These are phyloP conservation scores for Nepenthes alata DNA, from an alignment of 179 eudicot species.

Conservation along the genomic window DNA sequence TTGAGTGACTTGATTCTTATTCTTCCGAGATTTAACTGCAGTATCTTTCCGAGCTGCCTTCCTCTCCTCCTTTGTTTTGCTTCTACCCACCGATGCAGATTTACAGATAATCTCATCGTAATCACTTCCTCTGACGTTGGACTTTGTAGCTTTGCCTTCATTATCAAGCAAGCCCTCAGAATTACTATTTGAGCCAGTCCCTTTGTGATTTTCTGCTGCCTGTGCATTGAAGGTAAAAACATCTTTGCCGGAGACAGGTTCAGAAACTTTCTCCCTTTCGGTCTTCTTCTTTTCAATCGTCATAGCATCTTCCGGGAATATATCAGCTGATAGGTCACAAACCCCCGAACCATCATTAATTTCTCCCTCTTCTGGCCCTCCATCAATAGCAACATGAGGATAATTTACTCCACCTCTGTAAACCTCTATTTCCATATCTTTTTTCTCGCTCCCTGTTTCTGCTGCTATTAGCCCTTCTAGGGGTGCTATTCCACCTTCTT, in stretches of 20 bases:
- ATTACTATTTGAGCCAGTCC: background rate
- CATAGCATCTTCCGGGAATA: conserved; percentile 14
- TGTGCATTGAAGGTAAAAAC: conserved; percentile 5
- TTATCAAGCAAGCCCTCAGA: conserved; percentile 8
- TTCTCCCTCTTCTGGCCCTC: conserved; percentile 40
- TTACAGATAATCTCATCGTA: conserved; percentile 13
- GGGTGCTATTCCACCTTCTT: conserved; percentile 11
- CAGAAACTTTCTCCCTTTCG: conserved; percentile 8
- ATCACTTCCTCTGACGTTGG: conserved; percentile 1
- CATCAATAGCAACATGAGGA: conserved; percentile 14
- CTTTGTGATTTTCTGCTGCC: conserved; percentile 5
- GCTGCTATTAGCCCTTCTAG: conserved; percentile 13
- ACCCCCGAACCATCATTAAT: conserved; percentile 14
- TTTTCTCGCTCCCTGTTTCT: conserved; percentile 17
- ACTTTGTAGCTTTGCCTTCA: conserved; percentile 9
- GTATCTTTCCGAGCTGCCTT: conserved; percentile 7
- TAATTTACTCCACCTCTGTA: conserved; percentile 13
- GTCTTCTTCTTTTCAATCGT: conserved; percentile 10
- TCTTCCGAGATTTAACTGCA: conserved; percentile 10
- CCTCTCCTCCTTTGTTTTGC: conserved; percentile 12
- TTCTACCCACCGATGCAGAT: conserved; percentile 10
- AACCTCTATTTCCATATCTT: conserved; percentile 20
- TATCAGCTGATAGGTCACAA: conserved; percentile 10
- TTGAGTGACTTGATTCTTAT: conserved; percentile 9
- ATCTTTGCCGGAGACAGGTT: conserved; percentile 7